phyloP scores from a whole-genome alignment of 257 asterid genomes.

The Solanum peruvianum region DNA sequence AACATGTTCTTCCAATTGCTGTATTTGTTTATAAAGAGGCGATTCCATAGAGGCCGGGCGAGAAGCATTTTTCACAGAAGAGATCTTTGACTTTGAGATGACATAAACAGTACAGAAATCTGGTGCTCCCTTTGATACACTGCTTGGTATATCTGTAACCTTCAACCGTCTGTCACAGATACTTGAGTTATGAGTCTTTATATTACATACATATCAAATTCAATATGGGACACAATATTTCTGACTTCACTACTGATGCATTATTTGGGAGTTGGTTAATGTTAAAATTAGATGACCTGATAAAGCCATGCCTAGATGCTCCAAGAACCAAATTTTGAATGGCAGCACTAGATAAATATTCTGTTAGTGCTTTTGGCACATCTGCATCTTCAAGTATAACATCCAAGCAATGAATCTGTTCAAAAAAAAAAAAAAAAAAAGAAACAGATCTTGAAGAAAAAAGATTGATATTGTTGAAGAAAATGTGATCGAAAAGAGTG shows the following conservation, averaged over 20 bases:
- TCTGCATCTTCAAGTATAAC: conserved; percentile 57
- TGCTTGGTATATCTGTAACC: conserved; percentile 45
- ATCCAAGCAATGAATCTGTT: conserved; percentile 59
- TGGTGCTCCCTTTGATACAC: conserved; percentile 50
- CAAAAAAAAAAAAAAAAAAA: not conserved
- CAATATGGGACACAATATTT: not conserved
- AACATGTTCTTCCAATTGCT: conserved; percentile 20
- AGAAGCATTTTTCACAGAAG: conserved; percentile 60
- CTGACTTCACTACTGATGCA: not conserved
- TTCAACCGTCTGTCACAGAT: conserved; percentile 43
- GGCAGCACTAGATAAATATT: conserved; percentile 53
- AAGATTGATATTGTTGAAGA: not conserved
- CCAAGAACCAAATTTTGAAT: conserved; percentile 76
- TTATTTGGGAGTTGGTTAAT: not conserved
- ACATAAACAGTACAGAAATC: conserved; percentile 74
- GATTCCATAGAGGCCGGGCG: conserved; percentile 55
- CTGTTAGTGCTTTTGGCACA: conserved; percentile 53
- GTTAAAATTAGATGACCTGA: conserved; percentile 30
- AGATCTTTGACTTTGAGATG: conserved; percentile 69
- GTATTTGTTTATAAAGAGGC: conserved; percentile 40
- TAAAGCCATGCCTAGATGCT: conserved; percentile 62
- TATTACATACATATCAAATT: not conserved
- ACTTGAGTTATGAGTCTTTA: not conserved
- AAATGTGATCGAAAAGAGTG: not conserved
- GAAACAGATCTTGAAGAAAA: not conserved